Percentiles rank a stretch among this genome's conserved stretches.
Evolutionary conservation across 2,329 filamentous ascomycete species (phyloP).

Genomic region (Sclerotinia subarctica): DNA sequence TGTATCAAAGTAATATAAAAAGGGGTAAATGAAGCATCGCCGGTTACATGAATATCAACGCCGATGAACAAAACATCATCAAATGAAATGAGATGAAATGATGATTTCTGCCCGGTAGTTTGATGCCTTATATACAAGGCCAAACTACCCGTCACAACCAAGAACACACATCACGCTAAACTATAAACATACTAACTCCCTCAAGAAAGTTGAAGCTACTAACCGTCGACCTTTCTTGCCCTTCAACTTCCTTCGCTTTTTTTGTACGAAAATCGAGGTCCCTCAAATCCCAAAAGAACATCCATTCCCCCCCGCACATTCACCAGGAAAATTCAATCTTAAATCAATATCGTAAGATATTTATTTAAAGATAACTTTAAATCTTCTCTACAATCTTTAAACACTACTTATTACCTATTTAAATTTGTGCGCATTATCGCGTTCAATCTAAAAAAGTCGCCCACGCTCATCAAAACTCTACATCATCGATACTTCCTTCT

Average conservation of each 20-base stretch:
- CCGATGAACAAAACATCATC: no score
- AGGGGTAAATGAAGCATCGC: no score
- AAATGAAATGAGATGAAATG: no score
- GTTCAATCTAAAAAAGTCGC: slow-evolving; percentile 3
- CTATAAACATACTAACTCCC: not conserved
- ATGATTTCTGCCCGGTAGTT: no score
- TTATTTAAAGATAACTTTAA: not conserved
- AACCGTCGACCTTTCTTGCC: slow-evolving; percentile 13
- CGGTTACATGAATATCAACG: no score
- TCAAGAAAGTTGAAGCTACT: slow-evolving; percentile 1
- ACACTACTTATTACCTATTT: not conserved
- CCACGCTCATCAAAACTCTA: slow-evolving; percentile 15
- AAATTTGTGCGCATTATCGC: slow-evolving; percentile 17
- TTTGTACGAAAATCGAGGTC: slow-evolving; percentile 16
- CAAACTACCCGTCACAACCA: not conserved
- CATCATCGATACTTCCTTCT: not conserved
- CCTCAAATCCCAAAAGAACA: slow-evolving; percentile 8
- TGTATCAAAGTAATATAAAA: no score
- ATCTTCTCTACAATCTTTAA: slow-evolving; percentile 7
- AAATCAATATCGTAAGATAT: slow-evolving; percentile 10
- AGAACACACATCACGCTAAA: not conserved
- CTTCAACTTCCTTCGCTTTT: slow-evolving; percentile 16
- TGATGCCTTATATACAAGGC: no score
- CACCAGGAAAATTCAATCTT: slow-evolving; percentile 2
- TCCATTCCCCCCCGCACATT: not conserved